These are phyloP conservation scores for Colletotrichum sp. DNA, from an alignment of 2,329 filamentous ascomycete genomes.

Conservation along the genomic window DNA sequence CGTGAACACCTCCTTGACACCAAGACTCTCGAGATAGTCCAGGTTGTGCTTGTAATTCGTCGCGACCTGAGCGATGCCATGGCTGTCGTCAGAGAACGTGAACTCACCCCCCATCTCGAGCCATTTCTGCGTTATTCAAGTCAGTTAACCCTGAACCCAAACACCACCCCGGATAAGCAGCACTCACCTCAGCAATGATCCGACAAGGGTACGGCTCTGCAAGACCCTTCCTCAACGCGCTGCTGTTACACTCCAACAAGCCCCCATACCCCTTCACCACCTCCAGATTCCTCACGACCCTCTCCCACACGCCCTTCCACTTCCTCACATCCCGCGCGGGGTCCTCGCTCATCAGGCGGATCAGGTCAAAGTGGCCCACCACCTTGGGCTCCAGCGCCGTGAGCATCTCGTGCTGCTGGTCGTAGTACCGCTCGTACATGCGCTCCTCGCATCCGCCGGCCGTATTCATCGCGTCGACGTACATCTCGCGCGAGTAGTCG, in stretches of 20 bases:
- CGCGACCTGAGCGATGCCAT: constrained; percentile 86
- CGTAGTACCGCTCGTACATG: constrained; percentile 87
- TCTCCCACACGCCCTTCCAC: constrained; percentile 74
- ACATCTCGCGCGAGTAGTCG: constrained; percentile 78
- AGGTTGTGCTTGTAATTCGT: constrained; percentile 79
- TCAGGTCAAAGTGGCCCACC: constrained; percentile 93
- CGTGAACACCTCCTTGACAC: constrained; percentile 68
- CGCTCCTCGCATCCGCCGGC: constrained; percentile 65
- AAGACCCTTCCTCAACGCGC: constrained; percentile 87
- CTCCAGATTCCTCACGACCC: constrained; percentile 75
- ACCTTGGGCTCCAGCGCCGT: constrained; percentile 72
- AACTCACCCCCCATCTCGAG: constrained; percentile 77
- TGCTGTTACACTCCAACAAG: constrained; percentile 88
- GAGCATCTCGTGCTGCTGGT: constrained; percentile 85
- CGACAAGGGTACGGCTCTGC: constrained; percentile 86
- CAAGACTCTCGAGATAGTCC: constrained; percentile 71
- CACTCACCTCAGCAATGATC: constrained; percentile 74
- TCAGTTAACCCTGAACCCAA: not conserved
- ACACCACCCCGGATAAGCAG: too few species aligned
- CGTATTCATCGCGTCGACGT: constrained; percentile 63
- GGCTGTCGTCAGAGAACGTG: constrained; percentile 94
- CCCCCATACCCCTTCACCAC: constrained; percentile 77
- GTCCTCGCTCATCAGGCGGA: constrained; percentile 78
- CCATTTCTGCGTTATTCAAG: constrained; percentile 63
- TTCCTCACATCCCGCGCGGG: constrained; percentile 64